A percentile compares a stretch with the other conserved stretches of the same genome.
phyloP scores from a whole-genome alignment of 2,329 filamentous ascomycete genomes.

The Mollisia scopiformis region DNA sequence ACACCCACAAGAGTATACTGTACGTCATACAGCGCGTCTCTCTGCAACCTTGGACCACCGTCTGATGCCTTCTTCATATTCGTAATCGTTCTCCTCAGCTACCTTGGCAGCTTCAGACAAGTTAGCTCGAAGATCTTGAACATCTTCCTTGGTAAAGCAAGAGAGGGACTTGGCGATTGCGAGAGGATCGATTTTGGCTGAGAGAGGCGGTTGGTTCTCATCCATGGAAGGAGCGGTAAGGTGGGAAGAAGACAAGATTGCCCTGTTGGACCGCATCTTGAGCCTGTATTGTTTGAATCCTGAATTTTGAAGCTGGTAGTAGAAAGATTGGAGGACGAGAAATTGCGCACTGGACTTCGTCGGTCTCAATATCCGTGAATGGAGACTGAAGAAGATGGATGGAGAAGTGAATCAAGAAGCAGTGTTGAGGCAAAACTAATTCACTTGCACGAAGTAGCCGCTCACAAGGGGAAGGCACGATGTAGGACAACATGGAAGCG shows the following conservation, averaged over 20 bases:
- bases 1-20: background rate
- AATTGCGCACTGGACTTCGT: too few species aligned
- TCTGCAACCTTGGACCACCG: slow-evolving; percentile 5
- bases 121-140: background rate
- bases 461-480: background rate
- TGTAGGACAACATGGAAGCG: background rate
- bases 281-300: too few species aligned
- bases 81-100: background rate
- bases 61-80: slow-evolving; percentile 1
- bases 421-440: background rate
- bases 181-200: background rate
- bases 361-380: too few species aligned
- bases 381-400: background rate
- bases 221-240: background rate
- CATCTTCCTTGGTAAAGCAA: background rate
- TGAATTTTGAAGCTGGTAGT: too few species aligned
- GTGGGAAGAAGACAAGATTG: background rate
- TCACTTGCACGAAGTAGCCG: background rate
- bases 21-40: slow-evolving; percentile 6
- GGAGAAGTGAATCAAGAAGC: background rate
- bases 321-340: too few species aligned
- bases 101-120: background rate
- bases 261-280: background rate
- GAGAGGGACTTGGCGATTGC: background rate
- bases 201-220: too few species aligned